Percentiles rank a stretch among this genome's conserved stretches.
Conservation (phyloP, 2,329 filamentous ascomycete species). For the Aspergillus nomiae region DNA sequence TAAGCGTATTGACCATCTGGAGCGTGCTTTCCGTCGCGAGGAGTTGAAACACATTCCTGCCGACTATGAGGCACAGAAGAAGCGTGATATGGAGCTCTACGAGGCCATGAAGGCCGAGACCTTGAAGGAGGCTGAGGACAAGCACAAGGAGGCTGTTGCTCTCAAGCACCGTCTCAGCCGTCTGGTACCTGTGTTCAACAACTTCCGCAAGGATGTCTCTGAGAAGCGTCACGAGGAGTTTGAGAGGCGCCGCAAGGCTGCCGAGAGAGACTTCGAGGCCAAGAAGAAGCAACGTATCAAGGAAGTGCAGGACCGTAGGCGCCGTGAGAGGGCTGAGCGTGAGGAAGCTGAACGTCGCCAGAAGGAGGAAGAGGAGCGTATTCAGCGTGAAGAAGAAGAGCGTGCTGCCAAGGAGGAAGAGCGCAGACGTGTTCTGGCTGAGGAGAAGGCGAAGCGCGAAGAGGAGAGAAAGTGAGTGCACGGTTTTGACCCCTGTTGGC, state of each 20-base stretch:
- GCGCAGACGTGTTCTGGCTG: slow-evolving; percentile 70
- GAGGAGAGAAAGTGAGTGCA: slow-evolving; percentile 59
- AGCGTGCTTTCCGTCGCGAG: slow-evolving; percentile 94
- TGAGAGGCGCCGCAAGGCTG: slow-evolving; percentile 87
- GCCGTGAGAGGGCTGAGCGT: slow-evolving; percentile 78
- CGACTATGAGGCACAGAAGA: slow-evolving; percentile 82
- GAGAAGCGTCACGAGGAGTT: slow-evolving; percentile 92
- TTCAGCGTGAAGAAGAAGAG: slow-evolving; percentile 81
- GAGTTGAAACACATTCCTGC: slow-evolving; percentile 86
- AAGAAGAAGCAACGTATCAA: slow-evolving; percentile 86
- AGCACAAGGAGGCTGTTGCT: slow-evolving; percentile 89
- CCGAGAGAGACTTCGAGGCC: slow-evolving; percentile 89
- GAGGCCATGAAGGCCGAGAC: slow-evolving; percentile 77
- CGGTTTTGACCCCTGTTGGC: slow-evolving; percentile 1
- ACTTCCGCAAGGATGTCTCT: slow-evolving; percentile 78
- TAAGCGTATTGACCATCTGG: slow-evolving; percentile 95
- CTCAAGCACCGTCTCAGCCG: slow-evolving; percentile 90
- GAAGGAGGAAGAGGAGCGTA: slow-evolving; percentile 83
- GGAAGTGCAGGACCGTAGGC: slow-evolving; percentile 80
- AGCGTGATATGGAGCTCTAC: slow-evolving; percentile 76
- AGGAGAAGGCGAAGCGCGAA: slow-evolving; percentile 66
- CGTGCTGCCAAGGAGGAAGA: slow-evolving; percentile 78
- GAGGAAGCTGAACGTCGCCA: slow-evolving; percentile 80
- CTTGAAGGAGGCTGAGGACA: slow-evolving; percentile 76
- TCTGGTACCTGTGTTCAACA: slow-evolving; percentile 80